These are phyloP conservation scores for Sugiyamaella lignohabitans DNA, from an alignment of 805 yeast genomes.

Conservation along the genomic window DNA sequence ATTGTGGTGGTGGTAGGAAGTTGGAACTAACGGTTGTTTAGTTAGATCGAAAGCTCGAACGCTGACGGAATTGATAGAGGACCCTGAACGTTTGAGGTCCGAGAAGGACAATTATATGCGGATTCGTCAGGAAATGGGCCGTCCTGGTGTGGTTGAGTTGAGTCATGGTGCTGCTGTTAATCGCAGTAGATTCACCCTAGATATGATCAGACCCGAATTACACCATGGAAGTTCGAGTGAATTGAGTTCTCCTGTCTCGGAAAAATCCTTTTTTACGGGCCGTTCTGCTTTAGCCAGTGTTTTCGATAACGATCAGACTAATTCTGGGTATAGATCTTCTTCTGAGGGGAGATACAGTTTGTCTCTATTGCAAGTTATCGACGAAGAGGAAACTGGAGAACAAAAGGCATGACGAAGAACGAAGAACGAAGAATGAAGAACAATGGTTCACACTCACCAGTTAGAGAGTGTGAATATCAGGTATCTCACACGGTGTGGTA, in stretches of 20 bases:
- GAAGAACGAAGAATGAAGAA: too few species aligned
- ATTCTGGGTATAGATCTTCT: background rate
- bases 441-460: too few species aligned
- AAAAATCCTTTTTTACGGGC: background rate
- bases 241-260: background rate
- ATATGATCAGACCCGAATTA: background rate
- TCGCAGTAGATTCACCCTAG: background rate
- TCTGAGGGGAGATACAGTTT: conserved; percentile 16
- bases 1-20: background rate
- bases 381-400: conserved; percentile 12
- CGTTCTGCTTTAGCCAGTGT: background rate
- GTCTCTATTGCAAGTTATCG: conserved; percentile 18
- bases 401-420: too few species aligned
- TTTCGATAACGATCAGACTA: background rate
- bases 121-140: conserved; percentile 27
- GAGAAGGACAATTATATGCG: conserved; percentile 25
- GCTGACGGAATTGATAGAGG: conserved; percentile 23
- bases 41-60: conserved; percentile 28
- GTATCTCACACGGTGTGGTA: too few species aligned
- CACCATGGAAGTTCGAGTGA: background rate
- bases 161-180: background rate
- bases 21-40: conserved; percentile 2
- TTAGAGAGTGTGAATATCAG: too few species aligned
- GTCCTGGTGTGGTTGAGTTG: conserved; percentile 24
- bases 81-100: conserved; percentile 24